These are phyloP conservation scores for Apiospora malaysiana DNA, from an alignment of 2,329 filamentous ascomycete genomes.

Conservation along the genomic window DNA sequence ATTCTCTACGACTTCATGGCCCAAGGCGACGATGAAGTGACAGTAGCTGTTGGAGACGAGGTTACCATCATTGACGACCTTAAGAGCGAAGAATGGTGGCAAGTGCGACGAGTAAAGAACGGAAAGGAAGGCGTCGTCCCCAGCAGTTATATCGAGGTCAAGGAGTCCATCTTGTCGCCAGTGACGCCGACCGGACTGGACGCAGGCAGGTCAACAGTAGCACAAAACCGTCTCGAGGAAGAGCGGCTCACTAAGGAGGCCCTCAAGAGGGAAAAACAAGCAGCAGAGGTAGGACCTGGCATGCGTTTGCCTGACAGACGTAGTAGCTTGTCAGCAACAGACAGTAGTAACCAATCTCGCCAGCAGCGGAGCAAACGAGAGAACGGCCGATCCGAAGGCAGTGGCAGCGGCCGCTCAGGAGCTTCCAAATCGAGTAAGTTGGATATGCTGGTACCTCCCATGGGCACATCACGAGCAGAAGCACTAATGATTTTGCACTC, in stretches of 20 bases:
- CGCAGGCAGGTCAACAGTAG: slow-evolving; percentile 67
- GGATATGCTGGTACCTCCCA: background rate
- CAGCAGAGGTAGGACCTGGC: slow-evolving; percentile 77
- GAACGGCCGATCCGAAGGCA: slow-evolving; percentile 64
- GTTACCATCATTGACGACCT: slow-evolving; percentile 87
- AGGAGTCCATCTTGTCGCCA: slow-evolving; percentile 65
- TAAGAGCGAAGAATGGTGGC: slow-evolving; percentile 98
- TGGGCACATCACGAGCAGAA: background rate
- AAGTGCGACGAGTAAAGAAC: slow-evolving; percentile 87
- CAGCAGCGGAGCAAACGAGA: slow-evolving; percentile 77
- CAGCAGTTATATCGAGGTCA: slow-evolving; percentile 93
- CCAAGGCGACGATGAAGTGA: slow-evolving; percentile 95
- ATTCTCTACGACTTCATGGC: slow-evolving; percentile 97
- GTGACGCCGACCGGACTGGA: slow-evolving; percentile 57
- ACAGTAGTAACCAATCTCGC: slow-evolving; percentile 69
- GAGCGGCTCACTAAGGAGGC: slow-evolving; percentile 83
- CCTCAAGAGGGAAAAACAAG: slow-evolving; percentile 69
- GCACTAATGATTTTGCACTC: slow-evolving; percentile 12
- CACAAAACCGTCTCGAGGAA: slow-evolving; percentile 82
- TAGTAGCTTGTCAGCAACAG: slow-evolving; percentile 75
- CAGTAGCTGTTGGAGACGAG: slow-evolving; percentile 87
- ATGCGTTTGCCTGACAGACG: slow-evolving; percentile 77
- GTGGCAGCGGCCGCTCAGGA: slow-evolving; percentile 52
- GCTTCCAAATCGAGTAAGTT: slow-evolving; percentile 75
- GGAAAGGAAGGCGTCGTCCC: slow-evolving; percentile 96